A percentile compares a stretch with the other conserved stretches of the same genome.
phyloP scores from a whole-genome alignment of 805 yeast genomes.

The Nakazawaea populi region DNA sequence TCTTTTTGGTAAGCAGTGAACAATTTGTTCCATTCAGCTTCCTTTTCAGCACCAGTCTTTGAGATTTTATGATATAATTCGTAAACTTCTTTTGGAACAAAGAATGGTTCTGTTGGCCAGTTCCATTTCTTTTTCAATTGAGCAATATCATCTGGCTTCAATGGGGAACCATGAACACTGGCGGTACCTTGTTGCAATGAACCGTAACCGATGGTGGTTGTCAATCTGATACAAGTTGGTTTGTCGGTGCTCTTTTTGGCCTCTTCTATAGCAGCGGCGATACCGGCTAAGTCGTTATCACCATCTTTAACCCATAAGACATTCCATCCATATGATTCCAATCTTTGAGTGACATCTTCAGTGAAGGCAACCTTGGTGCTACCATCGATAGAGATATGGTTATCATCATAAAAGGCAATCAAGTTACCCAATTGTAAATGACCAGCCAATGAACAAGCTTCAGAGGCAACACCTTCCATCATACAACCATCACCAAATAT shows the following conservation, averaged over 20 bases:
- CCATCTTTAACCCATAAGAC: slow-evolving; percentile 72
- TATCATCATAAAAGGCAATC: slow-evolving; percentile 94
- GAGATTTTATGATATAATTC: slow-evolving; percentile 57
- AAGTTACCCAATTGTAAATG: slow-evolving; percentile 90
- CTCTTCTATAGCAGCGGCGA: slow-evolving; percentile 67
- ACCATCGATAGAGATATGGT: slow-evolving; percentile 96
- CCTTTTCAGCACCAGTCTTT: slow-evolving; percentile 58
- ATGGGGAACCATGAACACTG: slow-evolving; percentile 94
- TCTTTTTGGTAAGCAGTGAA: slow-evolving; percentile 56
- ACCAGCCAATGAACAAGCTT: slow-evolving; percentile 93
- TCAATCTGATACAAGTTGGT: slow-evolving; percentile 86
- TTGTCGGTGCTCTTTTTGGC: slow-evolving; percentile 75
- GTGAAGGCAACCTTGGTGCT: slow-evolving; percentile 84
- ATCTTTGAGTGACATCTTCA: slow-evolving; percentile 82
- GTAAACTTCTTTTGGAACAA: slow-evolving; percentile 78
- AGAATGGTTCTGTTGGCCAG: slow-evolving; percentile 77
- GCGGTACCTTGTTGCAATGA: slow-evolving; percentile 81
- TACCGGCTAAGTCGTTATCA: slow-evolving; percentile 68
- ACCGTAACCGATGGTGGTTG: slow-evolving; percentile 93
- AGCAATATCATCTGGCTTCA: slow-evolving; percentile 85
- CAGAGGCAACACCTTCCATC: slow-evolving; percentile 96
- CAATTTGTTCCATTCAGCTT: slow-evolving; percentile 69
- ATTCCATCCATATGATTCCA: slow-evolving; percentile 95
- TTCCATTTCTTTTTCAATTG: slow-evolving; percentile 83
- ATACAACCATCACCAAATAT: slow-evolving; percentile 97